Conservation (phyloP, 148 eudicot genomes). For the Camellia sinensis region DNA sequence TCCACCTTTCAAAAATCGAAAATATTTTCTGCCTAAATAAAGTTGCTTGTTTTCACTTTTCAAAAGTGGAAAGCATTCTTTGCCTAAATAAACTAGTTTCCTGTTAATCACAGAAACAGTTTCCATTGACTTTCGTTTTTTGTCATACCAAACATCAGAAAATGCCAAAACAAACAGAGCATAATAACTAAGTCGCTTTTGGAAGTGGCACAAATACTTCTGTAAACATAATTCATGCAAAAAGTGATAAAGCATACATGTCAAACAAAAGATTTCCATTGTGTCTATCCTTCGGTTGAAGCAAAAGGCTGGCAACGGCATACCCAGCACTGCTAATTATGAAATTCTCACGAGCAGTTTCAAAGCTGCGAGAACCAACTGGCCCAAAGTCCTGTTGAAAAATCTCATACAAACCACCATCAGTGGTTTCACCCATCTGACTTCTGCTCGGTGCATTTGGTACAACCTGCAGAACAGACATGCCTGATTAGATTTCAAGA, state of each 20-base stretch:
- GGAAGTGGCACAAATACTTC: background rate
- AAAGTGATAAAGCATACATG: conserved; percentile 41
- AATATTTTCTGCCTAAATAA: too few species aligned
- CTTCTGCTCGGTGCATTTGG: conserved; percentile 96
- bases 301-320: conserved; percentile 96
- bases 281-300: conserved; percentile 99
- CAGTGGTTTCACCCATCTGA: conserved; percentile 99
- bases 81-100: too few species aligned
- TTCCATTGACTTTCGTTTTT: too few species aligned
- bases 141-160: too few species aligned
- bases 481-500: background rate
- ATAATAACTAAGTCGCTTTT: background rate
- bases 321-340: conserved; percentile 98
- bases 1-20: too few species aligned
- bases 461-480: conserved; percentile 64
- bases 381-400: conserved; percentile 98
- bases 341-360: conserved; percentile 93
- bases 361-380: conserved; percentile 86
- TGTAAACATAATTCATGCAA: background rate
- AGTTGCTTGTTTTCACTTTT: too few species aligned
- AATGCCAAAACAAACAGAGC: too few species aligned
- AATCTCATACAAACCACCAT: conserved; percentile 97
- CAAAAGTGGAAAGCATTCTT: too few species aligned
- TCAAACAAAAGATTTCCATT: conserved; percentile 97
- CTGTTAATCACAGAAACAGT: too few species aligned